Evolutionary conservation across 2,329 filamentous ascomycete species (phyloP).

Genomic region (Xylariaceae sp.): DNA sequence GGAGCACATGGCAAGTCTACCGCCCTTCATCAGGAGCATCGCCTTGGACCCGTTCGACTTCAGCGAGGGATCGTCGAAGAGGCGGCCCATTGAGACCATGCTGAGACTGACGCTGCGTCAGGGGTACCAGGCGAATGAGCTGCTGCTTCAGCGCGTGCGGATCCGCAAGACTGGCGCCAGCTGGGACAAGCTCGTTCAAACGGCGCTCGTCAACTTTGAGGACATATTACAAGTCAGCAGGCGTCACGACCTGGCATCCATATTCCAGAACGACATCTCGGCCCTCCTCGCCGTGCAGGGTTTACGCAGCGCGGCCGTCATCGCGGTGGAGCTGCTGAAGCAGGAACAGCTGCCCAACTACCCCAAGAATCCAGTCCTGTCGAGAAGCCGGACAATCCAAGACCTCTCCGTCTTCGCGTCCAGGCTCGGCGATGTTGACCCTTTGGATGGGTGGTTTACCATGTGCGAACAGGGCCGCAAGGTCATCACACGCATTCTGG

Average conservation of each 20-base stretch:
- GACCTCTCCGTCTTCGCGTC: slow-evolving; percentile 33
- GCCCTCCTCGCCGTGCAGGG: slow-evolving; percentile 29
- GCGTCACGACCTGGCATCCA: slow-evolving; percentile 27
- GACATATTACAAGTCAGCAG: slow-evolving; percentile 30
- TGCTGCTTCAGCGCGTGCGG: slow-evolving; percentile 31
- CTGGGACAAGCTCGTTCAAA: slow-evolving; percentile 28
- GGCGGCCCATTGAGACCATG: slow-evolving; percentile 23
- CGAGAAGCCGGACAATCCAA: slow-evolving; percentile 33
- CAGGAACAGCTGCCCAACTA: slow-evolving; percentile 32
- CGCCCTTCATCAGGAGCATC: slow-evolving; percentile 22
- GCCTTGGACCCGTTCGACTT: slow-evolving; percentile 19
- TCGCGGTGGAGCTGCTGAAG: slow-evolving; percentile 33
- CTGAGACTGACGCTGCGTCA: slow-evolving; percentile 22
- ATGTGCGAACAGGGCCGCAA: slow-evolving; percentile 32
- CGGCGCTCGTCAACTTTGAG: slow-evolving; percentile 27
- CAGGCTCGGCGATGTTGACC: slow-evolving; percentile 29
- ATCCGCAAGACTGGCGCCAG: slow-evolving; percentile 31
- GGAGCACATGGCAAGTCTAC: slow-evolving; percentile 25
- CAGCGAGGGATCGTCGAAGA: slow-evolving; percentile 9
- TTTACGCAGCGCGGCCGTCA: slow-evolving; percentile 31
- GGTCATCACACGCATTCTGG: slow-evolving; percentile 32
- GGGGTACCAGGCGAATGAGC: slow-evolving; percentile 24
- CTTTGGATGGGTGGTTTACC: slow-evolving; percentile 26
- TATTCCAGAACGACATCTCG: slow-evolving; percentile 28
- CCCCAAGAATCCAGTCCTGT: slow-evolving; percentile 30